phyloP scores from a whole-genome alignment of 148 eudicot genomes.

The Diospyros lotus region DNA sequence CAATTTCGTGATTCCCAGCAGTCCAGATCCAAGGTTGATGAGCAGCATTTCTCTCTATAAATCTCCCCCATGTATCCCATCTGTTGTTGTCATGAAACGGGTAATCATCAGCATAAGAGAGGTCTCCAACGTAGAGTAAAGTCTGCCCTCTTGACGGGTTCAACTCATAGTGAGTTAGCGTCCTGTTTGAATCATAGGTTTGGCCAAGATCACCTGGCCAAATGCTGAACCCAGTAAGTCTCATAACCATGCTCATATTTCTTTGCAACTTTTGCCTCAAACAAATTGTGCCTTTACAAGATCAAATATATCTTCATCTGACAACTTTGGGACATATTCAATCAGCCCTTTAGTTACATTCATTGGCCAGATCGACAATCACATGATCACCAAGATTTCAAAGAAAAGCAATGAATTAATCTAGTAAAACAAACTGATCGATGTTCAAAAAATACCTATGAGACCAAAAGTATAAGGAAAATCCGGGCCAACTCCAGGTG shows the following conservation, averaged over 20 bases:
- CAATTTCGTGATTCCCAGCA: slow-evolving; percentile 78
- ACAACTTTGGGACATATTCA: not conserved
- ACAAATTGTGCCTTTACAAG: too few relatives aligned
- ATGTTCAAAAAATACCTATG: slow-evolving; percentile 49
- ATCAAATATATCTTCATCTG: too few relatives aligned
- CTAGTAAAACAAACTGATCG: not conserved
- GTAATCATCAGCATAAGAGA: slow-evolving; percentile 71
- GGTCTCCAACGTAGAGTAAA: slow-evolving; percentile 68
- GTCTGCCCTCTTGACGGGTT: slow-evolving; percentile 64
- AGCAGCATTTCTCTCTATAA: slow-evolving; percentile 68
- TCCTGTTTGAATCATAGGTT: slow-evolving; percentile 67
- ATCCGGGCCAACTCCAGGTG: slow-evolving; percentile 72
- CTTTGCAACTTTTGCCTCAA: too few relatives aligned
- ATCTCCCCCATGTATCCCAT: slow-evolving; percentile 95
- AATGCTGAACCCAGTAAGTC: slow-evolving; percentile 13
- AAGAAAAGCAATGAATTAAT: not conserved
- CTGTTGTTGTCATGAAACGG: slow-evolving; percentile 63
- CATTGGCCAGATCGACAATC: not conserved
- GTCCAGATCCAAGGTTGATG: slow-evolving; percentile 88
- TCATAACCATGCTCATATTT: not conserved
- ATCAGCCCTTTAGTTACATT: not conserved
- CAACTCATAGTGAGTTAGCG: slow-evolving; percentile 58
- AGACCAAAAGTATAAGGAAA: slow-evolving; percentile 86
- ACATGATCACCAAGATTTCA: slow-evolving; percentile 5
- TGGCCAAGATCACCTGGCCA: slow-evolving; percentile 80